Base-by-base conservation (phyloP, 2,329 filamentous ascomycete genomes). In the Exophiala dermatitidis region DNA sequence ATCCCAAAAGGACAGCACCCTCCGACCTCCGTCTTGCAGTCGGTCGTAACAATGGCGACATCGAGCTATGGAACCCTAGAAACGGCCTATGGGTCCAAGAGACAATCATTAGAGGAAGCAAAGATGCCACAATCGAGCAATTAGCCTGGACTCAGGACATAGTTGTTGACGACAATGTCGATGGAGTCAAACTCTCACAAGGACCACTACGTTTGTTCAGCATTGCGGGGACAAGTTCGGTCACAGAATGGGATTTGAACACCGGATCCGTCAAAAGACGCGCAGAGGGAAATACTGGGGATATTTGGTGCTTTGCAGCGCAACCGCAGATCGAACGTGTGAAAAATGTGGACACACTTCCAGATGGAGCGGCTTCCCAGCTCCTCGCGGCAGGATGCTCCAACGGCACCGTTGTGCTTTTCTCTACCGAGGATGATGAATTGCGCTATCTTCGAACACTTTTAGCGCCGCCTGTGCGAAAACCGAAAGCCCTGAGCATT, bases 41-140 rank as follows among this genome's bases (percentile, higher is more conserved):
- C 64, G 93, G 93, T 56, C 85, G 93, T 61, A 86, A 88, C 54
- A 96, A 97, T 68, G 93, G 93, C 63, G 88, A 95, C 66, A 93
- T 98, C 63, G 93, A 98, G 72, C 90, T 98, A 60, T 98, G 93
- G 93, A 95, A 95, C 69, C 90, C 91, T 2, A 74, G 84, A 50
- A 81, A 81, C 60, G 68, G 68, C 45, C 88, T 88, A 10, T 98
- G 93, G 93, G 80, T 89, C 60, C 93, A 97, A 68, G 93, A 98
- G 74, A 83, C 83, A 37, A 83, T 90, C 56, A 84, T 97, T 47
- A 80, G 82, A 34, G 90, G 91, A 59, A 90, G 89, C 46, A 84
- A 86, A 64, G 87, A 90, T 63, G 80, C 90, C 60, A 94, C 86
- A 65, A 85, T 96, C 57, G 93, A 98, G 71, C 89, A 88, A 5